Conservation (phyloP, 768 basidiomycete genomes). For the Xerocomus brunneocitrinus region DNA sequence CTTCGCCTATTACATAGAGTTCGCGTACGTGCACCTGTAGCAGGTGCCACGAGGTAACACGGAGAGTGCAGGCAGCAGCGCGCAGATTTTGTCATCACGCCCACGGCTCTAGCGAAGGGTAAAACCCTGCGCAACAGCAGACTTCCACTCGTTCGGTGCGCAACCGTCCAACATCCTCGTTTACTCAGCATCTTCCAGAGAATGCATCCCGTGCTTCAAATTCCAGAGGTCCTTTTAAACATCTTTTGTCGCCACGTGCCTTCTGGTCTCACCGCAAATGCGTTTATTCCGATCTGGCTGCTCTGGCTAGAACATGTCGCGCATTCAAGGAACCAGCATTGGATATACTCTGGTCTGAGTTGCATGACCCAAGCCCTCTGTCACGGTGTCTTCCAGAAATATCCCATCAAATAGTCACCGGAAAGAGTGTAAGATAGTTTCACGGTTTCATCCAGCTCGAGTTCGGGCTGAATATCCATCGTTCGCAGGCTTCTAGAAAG, state of each 20-base stretch:
- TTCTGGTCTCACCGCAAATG: background rate
- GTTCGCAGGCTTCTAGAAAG: background rate
- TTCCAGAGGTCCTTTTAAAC: conserved; percentile 2
- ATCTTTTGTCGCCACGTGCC: background rate
- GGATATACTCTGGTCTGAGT: conserved; percentile 3
- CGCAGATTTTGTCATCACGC: no score
- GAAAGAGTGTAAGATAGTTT: background rate
- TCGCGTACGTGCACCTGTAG: no score
- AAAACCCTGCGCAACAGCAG: no score
- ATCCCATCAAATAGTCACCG: background rate
- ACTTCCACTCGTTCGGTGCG: no score
- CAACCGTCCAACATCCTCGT: background rate
- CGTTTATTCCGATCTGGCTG: background rate
- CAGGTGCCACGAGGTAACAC: no score
- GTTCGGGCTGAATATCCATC: background rate
- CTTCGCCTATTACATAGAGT: no score
- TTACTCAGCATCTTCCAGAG: background rate
- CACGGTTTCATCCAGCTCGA: background rate
- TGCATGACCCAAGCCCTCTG: background rate
- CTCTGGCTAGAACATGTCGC: conserved; percentile 2
- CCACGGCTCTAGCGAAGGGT: no score
- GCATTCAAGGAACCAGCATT: background rate
- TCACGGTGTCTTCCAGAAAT: background rate
- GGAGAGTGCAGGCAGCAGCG: no score
- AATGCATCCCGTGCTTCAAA: conserved; percentile 8